Conservation (phyloP, 257 asterid genomes). For the Lantana camara region DNA sequence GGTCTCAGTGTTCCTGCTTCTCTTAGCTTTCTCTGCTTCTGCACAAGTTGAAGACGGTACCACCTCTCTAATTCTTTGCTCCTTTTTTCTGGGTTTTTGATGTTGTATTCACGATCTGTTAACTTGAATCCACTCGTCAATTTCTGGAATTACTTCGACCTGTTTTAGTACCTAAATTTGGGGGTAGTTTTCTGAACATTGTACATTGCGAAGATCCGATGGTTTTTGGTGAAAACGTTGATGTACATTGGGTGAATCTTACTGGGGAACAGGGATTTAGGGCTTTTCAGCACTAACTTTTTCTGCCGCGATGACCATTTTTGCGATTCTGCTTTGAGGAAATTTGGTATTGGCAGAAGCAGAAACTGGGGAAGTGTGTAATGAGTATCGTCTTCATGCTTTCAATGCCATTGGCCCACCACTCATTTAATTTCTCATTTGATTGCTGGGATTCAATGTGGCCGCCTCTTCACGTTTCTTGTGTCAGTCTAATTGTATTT, state of each 20-base stretch:
- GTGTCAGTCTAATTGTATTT: background rate
- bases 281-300: background rate
- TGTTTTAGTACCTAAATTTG: background rate
- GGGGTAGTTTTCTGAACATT: background rate
- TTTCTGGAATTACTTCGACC: background rate
- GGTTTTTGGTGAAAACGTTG: background rate
- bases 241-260: background rate
- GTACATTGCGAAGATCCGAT: slow-evolving; percentile 9
- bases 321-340: too few relatives aligned
- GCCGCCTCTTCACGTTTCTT: background rate
- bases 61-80: background rate
- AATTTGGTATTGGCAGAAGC: too few relatives aligned
- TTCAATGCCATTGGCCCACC: slow-evolving; percentile 24
- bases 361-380: too few relatives aligned
- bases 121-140: background rate
- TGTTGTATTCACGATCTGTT: slow-evolving; percentile 9
- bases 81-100: background rate
- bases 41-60: slow-evolving; percentile 45
- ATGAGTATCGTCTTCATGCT: slow-evolving; percentile 28
- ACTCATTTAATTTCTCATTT: background rate
- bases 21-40: slow-evolving; percentile 33
- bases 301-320: too few relatives aligned
- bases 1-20: slow-evolving; percentile 21
- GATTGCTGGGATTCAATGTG: too few relatives aligned
- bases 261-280: background rate